Percentiles rank a stretch among this genome's conserved stretches.
Evolutionary conservation across 768 basidiomycete species (phyloP).

Genomic region (Russula abietina): DNA sequence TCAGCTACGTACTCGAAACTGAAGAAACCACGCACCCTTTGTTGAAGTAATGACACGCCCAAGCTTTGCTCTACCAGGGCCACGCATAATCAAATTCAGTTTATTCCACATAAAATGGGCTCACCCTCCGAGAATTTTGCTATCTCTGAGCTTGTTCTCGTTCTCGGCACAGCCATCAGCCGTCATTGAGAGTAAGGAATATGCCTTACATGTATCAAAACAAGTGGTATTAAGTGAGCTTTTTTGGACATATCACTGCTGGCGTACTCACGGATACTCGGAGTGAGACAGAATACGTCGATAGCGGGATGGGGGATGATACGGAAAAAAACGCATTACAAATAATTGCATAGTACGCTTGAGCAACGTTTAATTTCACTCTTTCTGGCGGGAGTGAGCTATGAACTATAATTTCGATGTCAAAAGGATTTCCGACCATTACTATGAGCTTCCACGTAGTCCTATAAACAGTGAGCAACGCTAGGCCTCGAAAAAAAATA

Average conservation of each 20-base stretch:
- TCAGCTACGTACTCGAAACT: not conserved
- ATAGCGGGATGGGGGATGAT: not conserved
- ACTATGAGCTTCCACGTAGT: slow-evolving; percentile 18
- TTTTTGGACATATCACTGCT: not conserved
- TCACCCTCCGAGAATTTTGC: slow-evolving; percentile 18
- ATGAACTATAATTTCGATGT: not conserved
- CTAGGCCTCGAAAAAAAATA: not conserved
- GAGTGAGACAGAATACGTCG: slow-evolving; percentile 12
- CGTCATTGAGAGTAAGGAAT: slow-evolving; percentile 21
- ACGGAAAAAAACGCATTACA: slow-evolving; percentile 21
- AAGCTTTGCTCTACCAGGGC: slow-evolving; percentile 3
- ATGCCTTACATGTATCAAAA: slow-evolving; percentile 6
- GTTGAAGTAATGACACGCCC: slow-evolving; percentile 15
- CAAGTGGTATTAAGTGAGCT: not conserved
- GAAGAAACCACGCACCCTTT: slow-evolving; percentile 9
- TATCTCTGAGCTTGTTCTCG: slow-evolving; percentile 21
- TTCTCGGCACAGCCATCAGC: slow-evolving; percentile 20
- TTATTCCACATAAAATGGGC: not conserved
- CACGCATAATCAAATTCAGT: not conserved
- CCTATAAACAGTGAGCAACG: slow-evolving; percentile 1
- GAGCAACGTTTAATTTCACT: slow-evolving; percentile 19
- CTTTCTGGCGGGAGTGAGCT: slow-evolving; percentile 10
- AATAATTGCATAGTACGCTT: slow-evolving; percentile 23
- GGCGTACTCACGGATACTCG: slow-evolving; percentile 19
- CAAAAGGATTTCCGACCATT: slow-evolving; percentile 7